Evolutionary conservation across 306 rosid species (phyloP), one percentile per base, ranked within the genome.

Genomic region (Vicia sativa): DNA sequence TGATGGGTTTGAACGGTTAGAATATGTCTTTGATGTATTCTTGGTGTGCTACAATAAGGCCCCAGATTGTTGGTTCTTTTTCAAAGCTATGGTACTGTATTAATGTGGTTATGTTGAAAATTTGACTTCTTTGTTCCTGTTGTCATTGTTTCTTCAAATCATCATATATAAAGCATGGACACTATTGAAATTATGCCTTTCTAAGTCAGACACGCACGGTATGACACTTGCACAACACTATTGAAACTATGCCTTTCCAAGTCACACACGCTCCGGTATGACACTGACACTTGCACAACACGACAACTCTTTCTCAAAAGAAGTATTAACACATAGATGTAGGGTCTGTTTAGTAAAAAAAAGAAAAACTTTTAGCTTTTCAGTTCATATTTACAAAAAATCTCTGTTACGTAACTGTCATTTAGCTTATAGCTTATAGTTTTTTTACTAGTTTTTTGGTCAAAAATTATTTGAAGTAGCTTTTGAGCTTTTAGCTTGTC

Each of bases 1-100:
- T 53, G 48, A 45, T 53, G 65, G 29, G 61, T 48, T 34, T 63
- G 23, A 63, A 70, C 62, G 65, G 46, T 23, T 50, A 25, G 38
- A 56, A 37, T 65, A 21, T 69, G 61, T 74, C 34, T 25, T 73
- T 68, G 63, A 39, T 78, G 68, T 65, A 18, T 50, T 62, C 50
- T 66, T 64, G 8, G 31, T 76, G 67, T 57, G 72, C 61, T 56
- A 66, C 48, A 56, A 65, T 60, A 70, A 75, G 53, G 18, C 68
- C 60, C 58, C 31, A 46, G 16, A 64, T 38, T 55, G 34, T 35
- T 54, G 5, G 23, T 69, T 25, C 25, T 57, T 43, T 43, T 64
- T 58, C 56, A n/a, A 18, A 38, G 15, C 38, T 65, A 43, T 71
- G 56, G 31, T 71, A 57, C 62, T 77, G 55, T 71, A 39, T 74